Base-by-base conservation (phyloP, 2,329 filamentous ascomycete species). In the Colletotrichum magnum region DNA sequence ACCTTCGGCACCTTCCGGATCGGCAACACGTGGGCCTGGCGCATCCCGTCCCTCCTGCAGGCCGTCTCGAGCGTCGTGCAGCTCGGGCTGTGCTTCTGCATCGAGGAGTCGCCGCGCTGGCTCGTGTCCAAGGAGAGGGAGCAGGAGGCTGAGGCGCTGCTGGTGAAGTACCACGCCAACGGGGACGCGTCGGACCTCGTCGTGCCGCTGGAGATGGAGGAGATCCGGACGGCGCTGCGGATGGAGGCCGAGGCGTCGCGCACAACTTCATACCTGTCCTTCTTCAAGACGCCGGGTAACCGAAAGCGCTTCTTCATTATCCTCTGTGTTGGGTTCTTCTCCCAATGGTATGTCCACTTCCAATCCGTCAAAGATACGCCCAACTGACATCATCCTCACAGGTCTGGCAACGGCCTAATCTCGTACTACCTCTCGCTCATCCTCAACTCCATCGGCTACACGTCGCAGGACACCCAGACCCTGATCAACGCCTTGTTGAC, bases 271-370 rank as follows among this genome's bases (percentile, higher is more conserved):
- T 75, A 74, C 51, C 18, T 73, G 50, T 58, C 68, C 3, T 74
- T 74, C 47, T 74, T 74, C 51, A 36, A 65, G 10, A 74, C 73
- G 0, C 63, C 61, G 5, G 72, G 72, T 1, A 74, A 74, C 21
- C 60, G 71, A 1, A 82, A 84, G 9, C 83, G 86, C 43, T 79
- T 85, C 1, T 71, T 87, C 10, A 82, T 89, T 68, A 68, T 70
- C 2, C 77, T 80, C 1, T 81, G 86, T 47, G 80, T 88, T 10
- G 86, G 86, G 15, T 74, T 88, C 5, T 87, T 87, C 73, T 86
- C 70, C 2, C 73, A 75, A 36, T 72, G 72, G 65, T 73, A 28
- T 57, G 72, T 48, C n/a, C 4, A 43, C 24, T 7, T 58, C 3
- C 41, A 15, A 24, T 2, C 52, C 32, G 9, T 50, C 68, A n/a